Conservation (phyloP, 371 early-diverging fungal species). For the Choanephora cucurbitarum region DNA sequence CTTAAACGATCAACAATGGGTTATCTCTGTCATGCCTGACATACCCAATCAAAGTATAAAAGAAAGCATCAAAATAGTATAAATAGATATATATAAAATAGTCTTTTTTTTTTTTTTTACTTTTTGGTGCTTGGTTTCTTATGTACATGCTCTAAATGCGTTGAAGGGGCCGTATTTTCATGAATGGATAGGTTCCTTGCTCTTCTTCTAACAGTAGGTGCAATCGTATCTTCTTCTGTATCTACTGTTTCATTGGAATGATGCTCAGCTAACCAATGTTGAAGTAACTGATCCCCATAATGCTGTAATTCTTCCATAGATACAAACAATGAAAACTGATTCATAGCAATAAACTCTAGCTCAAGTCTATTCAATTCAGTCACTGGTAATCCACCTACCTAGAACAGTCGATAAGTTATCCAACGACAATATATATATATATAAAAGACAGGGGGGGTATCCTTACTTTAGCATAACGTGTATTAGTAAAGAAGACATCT, state of each 20-base stretch:
- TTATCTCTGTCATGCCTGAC: slow-evolving; percentile 55
- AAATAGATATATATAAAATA: slow-evolving; percentile 11
- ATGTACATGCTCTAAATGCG: slow-evolving; percentile 17
- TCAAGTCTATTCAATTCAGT: slow-evolving; percentile 88
- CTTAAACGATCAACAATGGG: slow-evolving; percentile 78
- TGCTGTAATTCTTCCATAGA: slow-evolving; percentile 76
- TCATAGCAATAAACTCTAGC: slow-evolving; percentile 75
- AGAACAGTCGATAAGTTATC: slow-evolving; percentile 8
- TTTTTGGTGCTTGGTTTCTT: no score
- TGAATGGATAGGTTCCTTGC: no score
- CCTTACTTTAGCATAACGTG: slow-evolving; percentile 80
- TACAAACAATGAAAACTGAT: slow-evolving; percentile 78
- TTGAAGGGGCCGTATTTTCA: no score
- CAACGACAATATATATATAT: not conserved
- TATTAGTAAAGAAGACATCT: slow-evolving; percentile 91
- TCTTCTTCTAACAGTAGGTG: slow-evolving; percentile 22
- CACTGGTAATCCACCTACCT: slow-evolving; percentile 92
- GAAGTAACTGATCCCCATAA: slow-evolving; percentile 71
- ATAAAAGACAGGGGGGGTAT: slow-evolving; percentile 1
- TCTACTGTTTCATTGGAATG: no score
- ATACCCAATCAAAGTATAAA: slow-evolving; percentile 12
- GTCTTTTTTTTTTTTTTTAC: slow-evolving; percentile 1
- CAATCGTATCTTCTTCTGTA: slow-evolving; percentile 29
- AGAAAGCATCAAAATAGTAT: no score
- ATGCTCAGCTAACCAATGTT: slow-evolving; percentile 63